A percentile compares a stretch with the other conserved stretches of the same genome.
Evolutionary conservation across 116 monocot genomes (phyloP).

Genomic region (Cymodocea nodosa): DNA sequence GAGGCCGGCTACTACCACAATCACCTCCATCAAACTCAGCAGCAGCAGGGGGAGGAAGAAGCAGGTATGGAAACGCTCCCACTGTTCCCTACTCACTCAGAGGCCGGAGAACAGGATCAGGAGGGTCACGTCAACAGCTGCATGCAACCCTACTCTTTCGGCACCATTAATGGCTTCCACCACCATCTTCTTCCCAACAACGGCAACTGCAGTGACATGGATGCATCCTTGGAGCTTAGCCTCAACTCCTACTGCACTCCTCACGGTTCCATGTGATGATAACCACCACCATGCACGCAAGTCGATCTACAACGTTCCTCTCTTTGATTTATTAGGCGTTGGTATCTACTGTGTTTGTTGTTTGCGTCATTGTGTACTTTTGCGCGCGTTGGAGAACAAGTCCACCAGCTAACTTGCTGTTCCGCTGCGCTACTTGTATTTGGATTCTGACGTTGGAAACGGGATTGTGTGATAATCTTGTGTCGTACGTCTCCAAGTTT

Average conservation of each 20-base stretch:
- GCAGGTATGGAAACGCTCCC: constrained; percentile 67
- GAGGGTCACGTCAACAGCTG: constrained; percentile 2
- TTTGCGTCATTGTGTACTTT: constrained; percentile 3
- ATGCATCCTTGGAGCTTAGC: constrained; percentile 52
- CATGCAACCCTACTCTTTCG: background rate
- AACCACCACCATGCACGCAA: background rate
- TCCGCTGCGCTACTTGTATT: background rate
- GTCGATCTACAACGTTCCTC: background rate
- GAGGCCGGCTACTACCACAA: constrained; percentile 8
- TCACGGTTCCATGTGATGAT: constrained; percentile 36
- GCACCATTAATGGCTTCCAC: background rate
- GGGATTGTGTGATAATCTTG: background rate
- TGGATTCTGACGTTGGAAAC: background rate
- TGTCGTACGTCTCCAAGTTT: constrained; percentile 4
- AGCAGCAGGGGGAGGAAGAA: constrained; percentile 3
- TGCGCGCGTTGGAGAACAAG: background rate
- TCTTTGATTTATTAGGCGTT: background rate
- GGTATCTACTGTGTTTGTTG: background rate
- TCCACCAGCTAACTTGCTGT: background rate
- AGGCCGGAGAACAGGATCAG: constrained; percentile 9
- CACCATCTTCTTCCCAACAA: constrained; percentile 1
- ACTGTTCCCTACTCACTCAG: constrained; percentile 50
- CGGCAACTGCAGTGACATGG: background rate
- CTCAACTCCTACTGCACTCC: constrained; percentile 60
- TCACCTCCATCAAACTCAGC: background rate